A percentile compares a stretch with the other conserved stretches of the same genome.
Evolutionary conservation across 768 basidiomycete genomes (phyloP).

Genomic region (Termitomyces sp.): DNA sequence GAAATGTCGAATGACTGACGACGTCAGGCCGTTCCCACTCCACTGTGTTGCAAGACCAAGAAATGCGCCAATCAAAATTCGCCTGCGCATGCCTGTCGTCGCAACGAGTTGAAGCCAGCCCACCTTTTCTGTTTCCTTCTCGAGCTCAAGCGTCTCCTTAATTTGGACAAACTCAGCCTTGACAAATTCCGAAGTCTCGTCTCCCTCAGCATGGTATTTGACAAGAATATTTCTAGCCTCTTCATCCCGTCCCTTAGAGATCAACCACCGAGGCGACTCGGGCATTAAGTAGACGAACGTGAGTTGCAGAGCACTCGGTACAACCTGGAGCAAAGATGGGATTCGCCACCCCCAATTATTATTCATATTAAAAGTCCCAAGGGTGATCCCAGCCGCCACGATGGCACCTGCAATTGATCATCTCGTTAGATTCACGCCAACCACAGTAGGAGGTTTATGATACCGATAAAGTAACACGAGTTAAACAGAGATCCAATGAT

Average conservation of each 20-base stretch:
- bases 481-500: constrained; percentile 60
- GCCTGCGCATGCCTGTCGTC: constrained; percentile 45
- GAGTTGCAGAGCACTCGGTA: constrained; percentile 49
- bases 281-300: constrained; percentile 52
- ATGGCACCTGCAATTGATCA: constrained; percentile 34
- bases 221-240: constrained; percentile 43
- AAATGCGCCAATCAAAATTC: constrained; percentile 41
- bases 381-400: constrained; percentile 53
- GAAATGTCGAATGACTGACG: constrained; percentile 19
- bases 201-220: constrained; percentile 59
- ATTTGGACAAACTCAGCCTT: constrained; percentile 55
- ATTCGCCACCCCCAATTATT: constrained; percentile 68
- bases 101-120: constrained; percentile 41
- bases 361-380: constrained; percentile 56
- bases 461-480: constrained; percentile 55
- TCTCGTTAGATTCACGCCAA: background rate
- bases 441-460: background rate
- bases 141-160: constrained; percentile 46
- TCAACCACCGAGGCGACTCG: constrained; percentile 62
- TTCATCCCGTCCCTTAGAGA: constrained; percentile 45
- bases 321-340: constrained; percentile 53
- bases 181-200: constrained; percentile 46
- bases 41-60: constrained; percentile 57
- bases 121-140: constrained; percentile 38
- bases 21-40: constrained; percentile 58